A percentile compares a stretch with the other conserved stretches of the same genome.
Conservation (phyloP, 352 stramenopile species). For the Globisporangium apiculatum region DNA sequence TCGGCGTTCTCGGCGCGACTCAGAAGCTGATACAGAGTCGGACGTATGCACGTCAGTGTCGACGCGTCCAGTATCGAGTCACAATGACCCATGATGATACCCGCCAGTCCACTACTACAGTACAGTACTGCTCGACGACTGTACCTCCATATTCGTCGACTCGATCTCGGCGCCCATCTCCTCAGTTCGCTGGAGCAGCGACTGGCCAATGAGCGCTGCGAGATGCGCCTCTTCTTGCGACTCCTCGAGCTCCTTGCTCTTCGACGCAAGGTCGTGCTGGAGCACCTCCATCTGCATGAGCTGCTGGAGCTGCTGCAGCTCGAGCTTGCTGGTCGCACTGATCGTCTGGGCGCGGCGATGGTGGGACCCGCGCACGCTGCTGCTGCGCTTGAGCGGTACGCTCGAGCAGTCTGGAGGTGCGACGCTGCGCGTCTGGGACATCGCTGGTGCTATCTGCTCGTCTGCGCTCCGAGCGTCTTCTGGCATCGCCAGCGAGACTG, state of each 20-base stretch:
- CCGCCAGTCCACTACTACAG: too few relatives aligned
- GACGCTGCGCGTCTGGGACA: too few relatives aligned
- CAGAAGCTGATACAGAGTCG: conserved; percentile 16
- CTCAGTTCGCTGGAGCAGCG: conserved; percentile 39
- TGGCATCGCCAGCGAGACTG: too few relatives aligned
- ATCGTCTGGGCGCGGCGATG: conserved; percentile 30
- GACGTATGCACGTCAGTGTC: background rate
- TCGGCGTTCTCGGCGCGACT: conserved; percentile 35
- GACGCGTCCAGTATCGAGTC: too few relatives aligned
- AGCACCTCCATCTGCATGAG: conserved; percentile 36
- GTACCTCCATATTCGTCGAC: conserved; percentile 14
- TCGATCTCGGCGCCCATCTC: conserved; percentile 39
- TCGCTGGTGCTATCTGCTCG: too few relatives aligned
- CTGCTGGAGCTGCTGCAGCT: conserved; percentile 29
- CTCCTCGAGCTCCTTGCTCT: conserved; percentile 38
- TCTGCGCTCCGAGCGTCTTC: too few relatives aligned
- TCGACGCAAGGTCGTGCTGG: conserved; percentile 37
- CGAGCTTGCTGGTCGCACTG: conserved; percentile 20
- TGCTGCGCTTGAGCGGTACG: conserved; percentile 3
- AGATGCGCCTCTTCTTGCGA: conserved; percentile 43
- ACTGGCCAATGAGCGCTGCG: conserved; percentile 38
- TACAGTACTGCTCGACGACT: background rate
- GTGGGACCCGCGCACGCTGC: conserved; percentile 8
- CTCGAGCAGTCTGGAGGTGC: conserved; percentile 1
- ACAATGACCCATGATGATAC: too few relatives aligned